A percentile compares a stretch with the other conserved stretches of the same genome.
phyloP scores from a whole-genome alignment of 306 rosid genomes.

The Pachyrhizus erosus region DNA sequence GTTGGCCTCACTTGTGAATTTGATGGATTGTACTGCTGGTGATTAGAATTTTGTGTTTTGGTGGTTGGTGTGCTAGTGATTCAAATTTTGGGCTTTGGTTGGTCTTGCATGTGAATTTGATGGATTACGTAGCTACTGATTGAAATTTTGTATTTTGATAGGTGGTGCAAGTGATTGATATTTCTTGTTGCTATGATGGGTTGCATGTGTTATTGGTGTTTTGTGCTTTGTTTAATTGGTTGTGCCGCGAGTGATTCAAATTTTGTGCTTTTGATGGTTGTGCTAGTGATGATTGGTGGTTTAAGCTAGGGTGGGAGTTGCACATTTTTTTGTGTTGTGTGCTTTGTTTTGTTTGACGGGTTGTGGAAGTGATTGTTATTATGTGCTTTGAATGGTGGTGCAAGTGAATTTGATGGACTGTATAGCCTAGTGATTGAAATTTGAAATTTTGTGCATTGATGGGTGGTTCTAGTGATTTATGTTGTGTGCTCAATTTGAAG shows the following conservation, averaged over 20 bases:
- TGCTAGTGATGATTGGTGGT: not conserved
- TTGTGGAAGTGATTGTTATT: not conserved
- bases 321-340: not conserved
- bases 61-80: not conserved
- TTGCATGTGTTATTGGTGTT: not conserved
- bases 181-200: not conserved
- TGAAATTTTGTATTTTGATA: not conserved
- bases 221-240: not conserved
- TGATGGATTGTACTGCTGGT: not conserved
- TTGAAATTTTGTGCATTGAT: not conserved
- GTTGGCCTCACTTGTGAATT: not conserved
- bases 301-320: not conserved
- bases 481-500: not conserved
- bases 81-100: not conserved
- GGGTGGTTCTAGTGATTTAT: not conserved
- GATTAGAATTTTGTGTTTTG: not conserved
- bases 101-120: not conserved
- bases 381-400: not conserved
- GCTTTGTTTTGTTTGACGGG: not conserved
- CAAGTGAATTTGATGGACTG: conserved; percentile 12
- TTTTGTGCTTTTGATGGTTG: conserved; percentile 6
- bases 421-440: not conserved
- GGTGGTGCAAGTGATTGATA: not conserved
- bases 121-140: not conserved
- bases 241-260: not conserved